phyloP scores from a whole-genome alignment of 306 rosid species.

The Mimosa bimucronata region DNA sequence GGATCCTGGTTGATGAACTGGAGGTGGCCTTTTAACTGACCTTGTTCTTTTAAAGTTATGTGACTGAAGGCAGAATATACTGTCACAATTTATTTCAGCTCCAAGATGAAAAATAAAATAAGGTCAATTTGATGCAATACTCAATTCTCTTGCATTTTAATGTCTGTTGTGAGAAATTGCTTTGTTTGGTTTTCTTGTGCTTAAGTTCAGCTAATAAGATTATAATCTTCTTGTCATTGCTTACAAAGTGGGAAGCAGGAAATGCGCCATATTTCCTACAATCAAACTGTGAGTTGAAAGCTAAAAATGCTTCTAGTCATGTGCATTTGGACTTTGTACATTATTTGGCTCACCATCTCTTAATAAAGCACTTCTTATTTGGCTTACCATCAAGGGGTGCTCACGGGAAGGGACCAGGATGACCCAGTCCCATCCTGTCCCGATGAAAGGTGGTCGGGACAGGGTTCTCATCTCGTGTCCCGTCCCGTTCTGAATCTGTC shows the following conservation, averaged over 20 bases:
- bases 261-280: neutral
- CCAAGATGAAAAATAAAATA: constrained; percentile 44
- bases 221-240: constrained; percentile 16
- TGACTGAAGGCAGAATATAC: constrained; percentile 42
- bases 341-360: neutral
- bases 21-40: constrained; percentile 35
- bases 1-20: constrained; percentile 39
- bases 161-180: constrained; percentile 20
- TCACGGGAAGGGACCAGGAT: too few relatives aligned
- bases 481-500: too few relatives aligned
- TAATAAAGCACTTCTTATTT: neutral
- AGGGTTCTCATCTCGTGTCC: too few relatives aligned
- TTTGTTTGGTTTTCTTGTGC: constrained; percentile 15
- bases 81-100: constrained; percentile 47
- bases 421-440: too few relatives aligned
- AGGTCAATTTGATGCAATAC: constrained; percentile 36
- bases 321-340: neutral
- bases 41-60: constrained; percentile 35
- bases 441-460: too few relatives aligned
- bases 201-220: constrained; percentile 1
- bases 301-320: neutral
- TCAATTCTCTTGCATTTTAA: constrained; percentile 34
- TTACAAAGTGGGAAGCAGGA: neutral
- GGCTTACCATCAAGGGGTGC: too few relatives aligned
- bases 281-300: neutral